phyloP scores from a whole-genome alignment of 495 filamentous ascomycete species.

The Aspergillus carlsbadensis region DNA sequence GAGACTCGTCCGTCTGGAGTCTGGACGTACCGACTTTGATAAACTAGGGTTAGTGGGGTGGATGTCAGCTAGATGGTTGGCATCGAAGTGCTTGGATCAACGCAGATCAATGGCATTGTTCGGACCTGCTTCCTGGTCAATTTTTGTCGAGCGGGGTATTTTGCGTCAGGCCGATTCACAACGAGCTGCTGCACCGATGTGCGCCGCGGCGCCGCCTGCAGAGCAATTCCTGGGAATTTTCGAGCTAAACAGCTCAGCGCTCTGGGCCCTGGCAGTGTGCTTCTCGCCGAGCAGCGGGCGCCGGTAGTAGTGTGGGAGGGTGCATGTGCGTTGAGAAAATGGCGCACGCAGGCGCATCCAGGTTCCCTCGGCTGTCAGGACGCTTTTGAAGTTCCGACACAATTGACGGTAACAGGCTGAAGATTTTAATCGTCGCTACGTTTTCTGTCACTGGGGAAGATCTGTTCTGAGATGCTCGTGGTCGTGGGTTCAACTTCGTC shows the following conservation, averaged over 20 bases:
- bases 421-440: not conserved
- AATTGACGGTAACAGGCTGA: not conserved
- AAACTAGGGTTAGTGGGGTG: constrained; percentile 11
- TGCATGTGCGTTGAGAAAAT: constrained; percentile 1
- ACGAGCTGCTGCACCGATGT: constrained; percentile 1
- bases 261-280: not conserved
- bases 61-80: constrained; percentile 11
- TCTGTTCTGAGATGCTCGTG: not conserved
- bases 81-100: constrained; percentile 10
- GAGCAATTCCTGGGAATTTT: not conserved
- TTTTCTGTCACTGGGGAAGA: constrained; percentile 6
- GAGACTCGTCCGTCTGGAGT: constrained; percentile 10
- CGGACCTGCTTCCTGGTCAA: constrained; percentile 1
- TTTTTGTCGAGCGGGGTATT: constrained; percentile 13
- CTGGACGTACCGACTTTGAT: constrained; percentile 15
- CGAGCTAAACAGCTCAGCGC: not conserved
- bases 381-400: not conserved
- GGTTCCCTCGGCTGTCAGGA: too few species aligned
- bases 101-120: constrained; percentile 10
- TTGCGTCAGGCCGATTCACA: not conserved
- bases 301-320: not conserved
- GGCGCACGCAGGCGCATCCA: not conserved
- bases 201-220: constrained; percentile 1
- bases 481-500: not conserved
- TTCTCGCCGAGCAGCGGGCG: not conserved